These are phyloP conservation scores for Pleurotus cornucopiae DNA, from an alignment of 768 basidiomycete genomes.

Conservation along the genomic window DNA sequence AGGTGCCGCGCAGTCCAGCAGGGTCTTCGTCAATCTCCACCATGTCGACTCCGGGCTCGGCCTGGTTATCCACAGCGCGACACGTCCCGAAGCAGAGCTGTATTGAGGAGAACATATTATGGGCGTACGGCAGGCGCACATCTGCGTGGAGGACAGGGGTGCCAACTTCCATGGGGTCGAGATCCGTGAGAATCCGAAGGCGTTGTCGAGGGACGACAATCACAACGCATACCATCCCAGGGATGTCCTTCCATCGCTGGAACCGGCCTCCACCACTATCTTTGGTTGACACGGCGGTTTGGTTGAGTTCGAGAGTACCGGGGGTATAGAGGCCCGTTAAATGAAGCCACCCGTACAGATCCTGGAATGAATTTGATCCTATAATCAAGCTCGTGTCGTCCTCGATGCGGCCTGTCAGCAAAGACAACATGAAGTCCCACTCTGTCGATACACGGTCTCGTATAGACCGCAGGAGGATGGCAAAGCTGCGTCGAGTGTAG, in stretches of 20 bases:
- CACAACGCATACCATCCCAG: slow-evolving; percentile 29
- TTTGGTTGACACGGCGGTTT: neutral
- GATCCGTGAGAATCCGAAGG: slow-evolving; percentile 21
- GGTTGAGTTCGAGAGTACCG: neutral
- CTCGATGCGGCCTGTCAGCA: slow-evolving; percentile 22
- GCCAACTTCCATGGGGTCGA: slow-evolving; percentile 17
- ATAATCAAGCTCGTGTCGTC: slow-evolving; percentile 19
- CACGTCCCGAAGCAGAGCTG: slow-evolving; percentile 29
- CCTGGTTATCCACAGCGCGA: slow-evolving; percentile 8
- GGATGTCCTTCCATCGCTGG: slow-evolving; percentile 23
- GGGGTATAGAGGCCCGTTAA: slow-evolving; percentile 33
- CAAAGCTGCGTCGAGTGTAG: slow-evolving; percentile 48
- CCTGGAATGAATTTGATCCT: slow-evolving; percentile 34
- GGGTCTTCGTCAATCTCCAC: slow-evolving; percentile 26
- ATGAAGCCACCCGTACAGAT: slow-evolving; percentile 41
- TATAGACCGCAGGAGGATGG: slow-evolving; percentile 35
- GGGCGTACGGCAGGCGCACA: slow-evolving; percentile 11
- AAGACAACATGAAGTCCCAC: slow-evolving; percentile 40
- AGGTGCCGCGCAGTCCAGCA: slow-evolving; percentile 26
- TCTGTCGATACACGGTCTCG: slow-evolving; percentile 28
- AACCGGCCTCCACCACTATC: slow-evolving; percentile 20
- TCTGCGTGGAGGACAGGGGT: slow-evolving; percentile 35
- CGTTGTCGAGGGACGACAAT: slow-evolving; percentile 28
- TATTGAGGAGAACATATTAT: slow-evolving; percentile 30
- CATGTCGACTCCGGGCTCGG: slow-evolving; percentile 10